Base-by-base conservation (phyloP, 176 grass and related monocot genomes). In the Rhynchospora breviuscula region DNA sequence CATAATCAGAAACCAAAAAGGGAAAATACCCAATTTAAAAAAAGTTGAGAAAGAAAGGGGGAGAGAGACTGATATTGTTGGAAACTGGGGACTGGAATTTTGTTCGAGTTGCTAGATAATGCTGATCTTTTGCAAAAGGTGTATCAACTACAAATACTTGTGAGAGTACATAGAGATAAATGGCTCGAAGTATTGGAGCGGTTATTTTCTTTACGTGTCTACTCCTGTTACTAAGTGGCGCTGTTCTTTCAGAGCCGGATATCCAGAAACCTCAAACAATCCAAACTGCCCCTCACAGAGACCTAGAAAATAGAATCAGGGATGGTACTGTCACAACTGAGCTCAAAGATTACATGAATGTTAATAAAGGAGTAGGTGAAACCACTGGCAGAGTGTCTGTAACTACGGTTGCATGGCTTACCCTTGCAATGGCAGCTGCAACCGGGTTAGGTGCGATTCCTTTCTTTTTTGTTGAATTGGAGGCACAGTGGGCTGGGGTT, bases 391-490 rank as follows among this genome's bases (percentile, higher is more conserved):
- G 76, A 84, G 96, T 95, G 81, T 88, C 93, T 1, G 92, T 87
- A 31, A 87, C 79, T 15, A 95, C 91, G 8, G 96, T 98, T 48
- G 90, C 90, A 59, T 98, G 89, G 93, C 93, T 92, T 54, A 98
- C 96, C 7, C 89, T 98, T 59, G 96, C 67, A n/a, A 98, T 98
- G 96, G 96, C 96, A 1, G 91, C 86, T 0, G 96, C 93, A 2
- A 98, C 96, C 0, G 96, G 91, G 29, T 26, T 98, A 63, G 96
- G 96, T 29, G 86, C 96, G 0, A 12, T 98, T 64, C 96, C 96
- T 0, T 95, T 98, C 86, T 98, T 98, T 56, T 98, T 98, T 86
- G 79, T 98, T 31, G 96, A 98, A 77, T 77, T 98, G 70, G 96
- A 95, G 46, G 85, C 89, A 2, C 91, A 98, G 60, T 95, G 91